Conservation (phyloP, 352 stramenopile genomes). For the Phytophthora hybrid region DNA sequence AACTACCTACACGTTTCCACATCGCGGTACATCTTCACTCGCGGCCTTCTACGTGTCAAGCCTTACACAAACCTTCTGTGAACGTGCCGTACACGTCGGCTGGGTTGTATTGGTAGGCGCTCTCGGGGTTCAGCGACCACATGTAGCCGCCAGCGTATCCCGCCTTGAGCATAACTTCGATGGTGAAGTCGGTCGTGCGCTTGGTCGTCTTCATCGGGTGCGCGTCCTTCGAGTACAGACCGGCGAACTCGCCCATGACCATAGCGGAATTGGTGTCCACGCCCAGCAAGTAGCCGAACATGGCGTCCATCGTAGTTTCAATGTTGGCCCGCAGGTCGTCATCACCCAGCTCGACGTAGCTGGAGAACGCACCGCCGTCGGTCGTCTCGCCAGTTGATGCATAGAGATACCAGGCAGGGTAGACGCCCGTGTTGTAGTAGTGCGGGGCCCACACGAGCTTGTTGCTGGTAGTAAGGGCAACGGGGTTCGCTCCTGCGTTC, state of each 20-base stretch:
- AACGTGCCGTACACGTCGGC: conserved; percentile 64
- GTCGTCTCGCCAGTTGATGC: conserved; percentile 30
- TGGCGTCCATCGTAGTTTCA: conserved; percentile 60
- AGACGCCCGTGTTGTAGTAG: conserved; percentile 79
- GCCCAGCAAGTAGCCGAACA: conserved; percentile 65
- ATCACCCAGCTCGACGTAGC: conserved; percentile 57
- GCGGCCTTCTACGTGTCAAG: no score
- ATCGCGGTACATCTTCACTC: no score
- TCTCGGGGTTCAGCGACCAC: conserved; percentile 79
- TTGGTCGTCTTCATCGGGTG: conserved; percentile 63
- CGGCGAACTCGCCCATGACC: conserved; percentile 70
- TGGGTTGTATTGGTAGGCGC: conserved; percentile 75
- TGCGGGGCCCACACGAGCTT: conserved; percentile 78
- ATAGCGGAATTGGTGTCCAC: conserved; percentile 46
- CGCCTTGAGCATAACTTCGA: conserved; percentile 63
- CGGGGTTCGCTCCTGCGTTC: conserved; percentile 38
- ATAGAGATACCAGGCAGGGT: conserved; percentile 69
- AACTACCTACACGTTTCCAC: no score
- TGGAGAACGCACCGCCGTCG: conserved; percentile 25
- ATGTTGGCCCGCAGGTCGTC: conserved; percentile 53
- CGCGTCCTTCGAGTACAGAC: conserved; percentile 60
- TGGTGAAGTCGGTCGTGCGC: conserved; percentile 70
- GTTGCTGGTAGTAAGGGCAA: conserved; percentile 43
- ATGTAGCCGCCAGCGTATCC: conserved; percentile 71
- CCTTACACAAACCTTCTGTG: conserved; percentile 69